Percentiles rank a stretch among this genome's conserved stretches.
These are phyloP conservation scores for Chlamydomonas applanata DNA, from an alignment of 139 green algal genomes.

Conservation along the genomic window DNA sequence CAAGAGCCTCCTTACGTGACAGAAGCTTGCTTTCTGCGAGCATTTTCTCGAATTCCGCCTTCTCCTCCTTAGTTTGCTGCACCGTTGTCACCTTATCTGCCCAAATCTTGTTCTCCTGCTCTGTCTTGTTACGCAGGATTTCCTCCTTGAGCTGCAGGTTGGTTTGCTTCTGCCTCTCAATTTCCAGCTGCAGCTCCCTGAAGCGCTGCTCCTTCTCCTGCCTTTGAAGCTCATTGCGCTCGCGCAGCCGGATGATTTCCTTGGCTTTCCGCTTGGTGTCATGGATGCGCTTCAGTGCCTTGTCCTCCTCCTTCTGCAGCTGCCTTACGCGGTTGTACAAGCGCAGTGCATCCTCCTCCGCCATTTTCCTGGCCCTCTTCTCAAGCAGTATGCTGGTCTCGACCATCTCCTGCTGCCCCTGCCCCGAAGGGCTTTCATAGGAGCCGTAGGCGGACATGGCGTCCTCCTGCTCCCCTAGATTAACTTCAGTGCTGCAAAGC, in stretches of 20 bases:
- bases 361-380: slow-evolving; percentile 3
- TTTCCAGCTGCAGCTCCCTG: slow-evolving; percentile 37
- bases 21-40: slow-evolving; percentile 51
- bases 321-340: slow-evolving; percentile 73
- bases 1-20: slow-evolving; percentile 55
- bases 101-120: slow-evolving; percentile 48
- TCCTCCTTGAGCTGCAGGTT: slow-evolving; percentile 56
- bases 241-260: slow-evolving; percentile 50
- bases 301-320: slow-evolving; percentile 73
- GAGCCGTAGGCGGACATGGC: too few relatives aligned
- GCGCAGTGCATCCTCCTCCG: slow-evolving; percentile 62
- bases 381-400: too few relatives aligned
- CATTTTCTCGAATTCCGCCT: slow-evolving; percentile 48
- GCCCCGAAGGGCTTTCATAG: too few relatives aligned
- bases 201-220: slow-evolving; percentile 52
- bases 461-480: too few relatives aligned
- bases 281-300: slow-evolving; percentile 55
- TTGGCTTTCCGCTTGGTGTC: slow-evolving; percentile 63
- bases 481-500: too few relatives aligned
- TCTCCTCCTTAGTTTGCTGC: slow-evolving; percentile 60
- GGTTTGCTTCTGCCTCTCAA: slow-evolving; percentile 49
- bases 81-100: slow-evolving; percentile 34
- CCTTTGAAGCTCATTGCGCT: slow-evolving; percentile 51
- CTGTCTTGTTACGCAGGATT: slow-evolving; percentile 39
- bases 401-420: too few relatives aligned